Evolutionary conservation across 2,329 filamentous ascomycete species (phyloP).

Genomic region (Periconia macrospinosa): DNA sequence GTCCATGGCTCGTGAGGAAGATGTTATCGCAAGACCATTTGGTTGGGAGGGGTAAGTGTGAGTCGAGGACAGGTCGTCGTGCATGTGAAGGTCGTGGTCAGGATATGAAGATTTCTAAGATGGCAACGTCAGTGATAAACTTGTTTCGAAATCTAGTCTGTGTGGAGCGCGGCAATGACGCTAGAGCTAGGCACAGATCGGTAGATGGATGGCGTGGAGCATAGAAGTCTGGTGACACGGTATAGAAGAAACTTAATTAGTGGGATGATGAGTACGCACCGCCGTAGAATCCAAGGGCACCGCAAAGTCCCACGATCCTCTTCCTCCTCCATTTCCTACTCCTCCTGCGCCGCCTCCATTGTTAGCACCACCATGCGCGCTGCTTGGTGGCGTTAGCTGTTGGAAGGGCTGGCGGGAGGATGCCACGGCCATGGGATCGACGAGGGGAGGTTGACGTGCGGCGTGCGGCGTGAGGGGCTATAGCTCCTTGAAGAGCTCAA

Average conservation of each 20-base stretch:
- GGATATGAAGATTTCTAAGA: conserved; percentile 28
- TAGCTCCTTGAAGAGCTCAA: neutral
- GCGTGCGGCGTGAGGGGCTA: neutral
- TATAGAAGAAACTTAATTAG: neutral
- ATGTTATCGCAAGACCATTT: conserved; percentile 36
- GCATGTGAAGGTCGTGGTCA: conserved; percentile 39
- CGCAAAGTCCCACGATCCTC: conserved; percentile 43
- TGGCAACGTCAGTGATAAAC: conserved; percentile 20
- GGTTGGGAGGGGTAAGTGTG: conserved; percentile 30
- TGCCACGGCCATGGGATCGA: conserved; percentile 35
- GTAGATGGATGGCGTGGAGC: conserved; percentile 21
- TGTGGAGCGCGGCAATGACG: conserved; percentile 7
- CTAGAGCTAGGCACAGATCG: conserved; percentile 22
- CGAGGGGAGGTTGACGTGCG: neutral
- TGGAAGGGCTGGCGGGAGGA: conserved; percentile 32
- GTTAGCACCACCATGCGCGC: conserved; percentile 37
- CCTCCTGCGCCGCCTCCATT: neutral
- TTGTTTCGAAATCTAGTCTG: conserved; percentile 1
- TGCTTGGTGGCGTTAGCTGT: conserved; percentile 45
- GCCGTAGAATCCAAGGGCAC: conserved; percentile 37
- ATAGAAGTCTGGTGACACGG: conserved; percentile 16
- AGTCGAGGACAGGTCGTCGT: conserved; percentile 31
- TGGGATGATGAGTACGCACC: conserved; percentile 30
- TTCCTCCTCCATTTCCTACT: neutral
- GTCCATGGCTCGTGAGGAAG: conserved; percentile 34